These are phyloP conservation scores for Clausena lansium DNA, from an alignment of 345 rosid species.

Conservation along the genomic window DNA sequence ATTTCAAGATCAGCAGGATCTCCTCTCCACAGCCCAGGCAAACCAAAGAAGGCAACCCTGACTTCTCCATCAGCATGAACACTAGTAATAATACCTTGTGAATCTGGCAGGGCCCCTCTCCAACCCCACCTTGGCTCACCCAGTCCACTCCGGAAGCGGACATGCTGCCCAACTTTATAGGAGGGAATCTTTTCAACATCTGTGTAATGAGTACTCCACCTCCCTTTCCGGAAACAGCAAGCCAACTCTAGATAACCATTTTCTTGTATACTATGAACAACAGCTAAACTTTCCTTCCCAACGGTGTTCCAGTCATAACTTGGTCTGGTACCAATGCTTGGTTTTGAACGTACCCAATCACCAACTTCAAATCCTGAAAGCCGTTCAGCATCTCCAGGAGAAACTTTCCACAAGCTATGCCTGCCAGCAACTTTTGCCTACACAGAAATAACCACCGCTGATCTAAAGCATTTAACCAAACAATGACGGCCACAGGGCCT, in stretches of 20 bases:
- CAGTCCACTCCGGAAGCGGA: constrained; percentile 72
- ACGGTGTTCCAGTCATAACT: constrained; percentile 91
- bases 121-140: constrained; percentile 97
- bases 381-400: constrained; percentile 96
- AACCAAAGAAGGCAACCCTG: constrained; percentile 77
- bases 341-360: constrained; percentile 97
- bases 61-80: constrained; percentile 96
- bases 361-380: constrained; percentile 98
- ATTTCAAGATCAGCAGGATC: constrained; percentile 91
- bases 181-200: constrained; percentile 85
- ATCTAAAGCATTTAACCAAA: constrained; percentile 9
- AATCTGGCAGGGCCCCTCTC: constrained; percentile 79
- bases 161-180: constrained; percentile 84
- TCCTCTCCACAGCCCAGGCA: constrained; percentile 86
- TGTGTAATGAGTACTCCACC: constrained; percentile 67
- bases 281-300: constrained; percentile 88
- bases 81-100: constrained; percentile 72
- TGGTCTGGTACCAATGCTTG: constrained; percentile 84
- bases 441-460: constrained; percentile 21
- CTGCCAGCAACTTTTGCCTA: constrained; percentile 86
- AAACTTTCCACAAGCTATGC: constrained; percentile 78
- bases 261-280: constrained; percentile 91
- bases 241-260: constrained; percentile 86
- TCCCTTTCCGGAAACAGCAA: constrained; percentile 93
- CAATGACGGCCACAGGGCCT: not conserved